Percentiles rank a stretch among this genome's conserved stretches.
These are phyloP conservation scores for Yamadazyma friedrichii DNA, from an alignment of 1,139 yeast species.

Conservation along the genomic window DNA sequence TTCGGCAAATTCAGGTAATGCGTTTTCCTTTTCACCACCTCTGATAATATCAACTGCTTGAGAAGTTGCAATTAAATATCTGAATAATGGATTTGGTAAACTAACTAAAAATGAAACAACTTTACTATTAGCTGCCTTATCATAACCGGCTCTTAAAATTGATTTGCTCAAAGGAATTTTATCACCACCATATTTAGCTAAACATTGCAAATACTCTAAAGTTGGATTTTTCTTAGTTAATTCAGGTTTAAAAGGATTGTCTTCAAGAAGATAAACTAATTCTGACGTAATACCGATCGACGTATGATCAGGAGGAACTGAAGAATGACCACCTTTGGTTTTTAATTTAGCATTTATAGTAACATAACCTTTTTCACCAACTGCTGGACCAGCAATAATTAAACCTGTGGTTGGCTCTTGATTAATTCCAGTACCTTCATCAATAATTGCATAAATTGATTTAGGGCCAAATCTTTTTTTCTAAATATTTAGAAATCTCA, in stretches of 20 bases:
- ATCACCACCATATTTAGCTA: slow-evolving; percentile 31
- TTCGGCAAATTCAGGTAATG: slow-evolving; percentile 38
- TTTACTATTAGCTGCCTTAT: slow-evolving; percentile 29
- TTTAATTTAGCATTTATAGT: slow-evolving; percentile 33
- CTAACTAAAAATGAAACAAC: slow-evolving; percentile 20
- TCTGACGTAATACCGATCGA: slow-evolving; percentile 46
- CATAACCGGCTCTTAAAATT: slow-evolving; percentile 35
- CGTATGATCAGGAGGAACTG: slow-evolving; percentile 47
- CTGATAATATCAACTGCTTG: slow-evolving; percentile 36
- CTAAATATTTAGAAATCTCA: slow-evolving; percentile 22
- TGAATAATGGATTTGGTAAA: slow-evolving; percentile 15
- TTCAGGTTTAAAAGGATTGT: slow-evolving; percentile 33
- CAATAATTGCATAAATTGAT: slow-evolving; percentile 38
- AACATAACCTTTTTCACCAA: slow-evolving; percentile 43
- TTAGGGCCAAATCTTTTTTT: slow-evolving; percentile 30
- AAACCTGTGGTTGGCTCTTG: slow-evolving; percentile 28
- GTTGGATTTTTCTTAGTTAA: slow-evolving; percentile 35
- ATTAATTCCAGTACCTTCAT: slow-evolving; percentile 41
- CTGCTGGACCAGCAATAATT: slow-evolving; percentile 37
- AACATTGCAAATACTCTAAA: slow-evolving; percentile 27
- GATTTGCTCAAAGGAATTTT: slow-evolving; percentile 23
- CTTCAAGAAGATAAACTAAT: slow-evolving; percentile 35
- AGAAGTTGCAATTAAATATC: slow-evolving; percentile 33
- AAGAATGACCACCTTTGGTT: slow-evolving; percentile 48
- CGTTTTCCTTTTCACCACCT: slow-evolving; percentile 43